These are phyloP conservation scores for Phoenix roebelenii DNA, from an alignment of 176 grass and related monocot species.

Conservation along the genomic window DNA sequence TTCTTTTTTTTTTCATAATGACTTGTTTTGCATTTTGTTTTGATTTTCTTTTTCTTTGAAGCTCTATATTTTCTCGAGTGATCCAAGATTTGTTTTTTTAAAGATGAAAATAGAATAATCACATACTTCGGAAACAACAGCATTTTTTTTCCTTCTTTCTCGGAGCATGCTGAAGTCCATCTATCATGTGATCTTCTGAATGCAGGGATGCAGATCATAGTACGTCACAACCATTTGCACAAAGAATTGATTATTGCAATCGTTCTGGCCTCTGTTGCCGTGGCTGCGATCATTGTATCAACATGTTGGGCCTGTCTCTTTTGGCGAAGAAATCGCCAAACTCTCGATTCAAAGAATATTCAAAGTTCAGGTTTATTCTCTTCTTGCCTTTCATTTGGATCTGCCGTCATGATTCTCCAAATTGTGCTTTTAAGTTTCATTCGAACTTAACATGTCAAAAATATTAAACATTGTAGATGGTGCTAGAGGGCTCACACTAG, in stretches of 20 bases:
- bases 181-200: neutral
- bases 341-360: conserved; percentile 24
- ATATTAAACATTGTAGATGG: conserved; percentile 23
- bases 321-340: conserved; percentile 50
- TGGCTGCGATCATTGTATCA: conserved; percentile 53
- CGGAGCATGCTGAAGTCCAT: neutral
- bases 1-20: too few species aligned
- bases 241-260: conserved; percentile 57
- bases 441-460: too few species aligned
- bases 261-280: conserved; percentile 47
- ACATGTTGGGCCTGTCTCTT: conserved; percentile 53
- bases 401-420: too few species aligned
- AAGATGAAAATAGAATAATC: too few species aligned
- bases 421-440: too few species aligned
- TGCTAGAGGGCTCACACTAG: conserved; percentile 44
- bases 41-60: neutral
- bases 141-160: conserved; percentile 3
- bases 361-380: conserved; percentile 45
- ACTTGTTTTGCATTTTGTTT: neutral
- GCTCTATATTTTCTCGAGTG: neutral
- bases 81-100: conserved; percentile 4
- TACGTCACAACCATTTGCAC: conserved; percentile 49
- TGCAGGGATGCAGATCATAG: conserved; percentile 45
- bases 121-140: too few species aligned
- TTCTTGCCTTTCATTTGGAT: too few species aligned